Percentiles rank a stretch among this genome's conserved stretches.
Conservation (phyloP, 1,284 basidiomycete genomes). For the Puccinia polysora region DNA sequence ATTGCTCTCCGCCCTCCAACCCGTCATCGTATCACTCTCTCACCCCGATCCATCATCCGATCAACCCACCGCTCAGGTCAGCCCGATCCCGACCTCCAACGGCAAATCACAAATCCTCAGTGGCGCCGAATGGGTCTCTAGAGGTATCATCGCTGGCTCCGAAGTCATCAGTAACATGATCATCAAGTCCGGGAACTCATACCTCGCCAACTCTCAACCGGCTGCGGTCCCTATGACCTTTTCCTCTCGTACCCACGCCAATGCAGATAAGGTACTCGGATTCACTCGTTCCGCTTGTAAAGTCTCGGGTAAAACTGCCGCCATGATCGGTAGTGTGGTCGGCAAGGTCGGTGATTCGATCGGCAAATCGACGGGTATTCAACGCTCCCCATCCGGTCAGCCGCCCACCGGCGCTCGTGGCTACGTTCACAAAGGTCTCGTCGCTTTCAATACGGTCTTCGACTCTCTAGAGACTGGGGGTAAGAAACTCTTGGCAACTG, state of each 20-base stretch:
- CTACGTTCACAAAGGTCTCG: conserved; percentile 50
- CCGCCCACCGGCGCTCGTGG: conserved; percentile 51
- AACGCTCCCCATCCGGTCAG: conserved; percentile 45
- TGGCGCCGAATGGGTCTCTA: conserved; percentile 50
- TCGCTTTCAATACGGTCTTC: conserved; percentile 52
- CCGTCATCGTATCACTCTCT: conserved; percentile 24
- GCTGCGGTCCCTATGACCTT: conserved; percentile 48
- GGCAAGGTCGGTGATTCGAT: conserved; percentile 51
- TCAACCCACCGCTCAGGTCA: conserved; percentile 7
- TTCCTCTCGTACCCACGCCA: conserved; percentile 45
- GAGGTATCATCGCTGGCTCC: conserved; percentile 50
- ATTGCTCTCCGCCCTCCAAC: conserved; percentile 1
- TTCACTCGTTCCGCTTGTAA: conserved; percentile 45
- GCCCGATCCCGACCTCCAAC: conserved; percentile 40
- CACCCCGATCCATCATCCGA: background rate
- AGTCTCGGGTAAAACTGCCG: conserved; percentile 49
- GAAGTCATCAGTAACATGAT: conserved; percentile 48
- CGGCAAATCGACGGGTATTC: conserved; percentile 52
- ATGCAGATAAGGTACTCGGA: conserved; percentile 43
- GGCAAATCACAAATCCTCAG: conserved; percentile 42
- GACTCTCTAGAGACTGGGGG: conserved; percentile 52
- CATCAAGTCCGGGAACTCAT: conserved; percentile 48
- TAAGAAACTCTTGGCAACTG: conserved; percentile 44
- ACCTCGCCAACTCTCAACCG: conserved; percentile 44
- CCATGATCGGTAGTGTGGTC: conserved; percentile 50